Conservation (phyloP, 2,329 filamentous ascomycete species). For the Aspergillus melleus region DNA sequence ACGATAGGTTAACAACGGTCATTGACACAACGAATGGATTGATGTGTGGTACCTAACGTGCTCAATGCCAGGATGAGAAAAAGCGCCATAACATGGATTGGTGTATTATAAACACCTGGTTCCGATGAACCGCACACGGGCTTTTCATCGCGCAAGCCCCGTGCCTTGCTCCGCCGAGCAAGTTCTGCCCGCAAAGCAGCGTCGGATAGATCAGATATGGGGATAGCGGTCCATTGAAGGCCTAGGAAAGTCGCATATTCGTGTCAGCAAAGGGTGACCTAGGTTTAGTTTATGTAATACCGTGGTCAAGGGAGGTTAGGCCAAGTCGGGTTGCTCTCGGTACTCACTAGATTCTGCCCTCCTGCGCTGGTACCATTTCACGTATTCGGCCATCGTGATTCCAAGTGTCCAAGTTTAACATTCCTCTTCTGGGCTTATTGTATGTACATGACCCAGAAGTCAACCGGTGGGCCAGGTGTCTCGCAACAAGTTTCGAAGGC, state of each 20-base stretch:
- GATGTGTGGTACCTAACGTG: slow-evolving; percentile 36
- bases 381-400: background rate
- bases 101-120: slow-evolving; percentile 59
- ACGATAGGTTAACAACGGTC: slow-evolving; percentile 9
- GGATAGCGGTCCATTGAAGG: slow-evolving; percentile 18
- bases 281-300: background rate
- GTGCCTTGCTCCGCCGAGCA: slow-evolving; percentile 23
- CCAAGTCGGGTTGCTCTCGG: background rate
- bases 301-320: background rate
- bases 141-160: slow-evolving; percentile 19
- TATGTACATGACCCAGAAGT: background rate
- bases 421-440: background rate
- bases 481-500: background rate
- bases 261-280: background rate
- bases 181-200: slow-evolving; percentile 36
- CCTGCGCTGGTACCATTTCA: background rate
- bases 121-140: slow-evolving; percentile 38
- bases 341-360: background rate
- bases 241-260: slow-evolving; percentile 12
- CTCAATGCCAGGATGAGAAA: slow-evolving; percentile 62
- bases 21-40: background rate
- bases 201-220: slow-evolving; percentile 34
- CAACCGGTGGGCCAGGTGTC: background rate
- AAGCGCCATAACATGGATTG: slow-evolving; percentile 67
- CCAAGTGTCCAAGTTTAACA: background rate